A percentile compares a stretch with the other conserved stretches of the same genome.
phyloP scores from a whole-genome alignment of 1,284 basidiomycete species.

The Exsudoporus floridanus region DNA sequence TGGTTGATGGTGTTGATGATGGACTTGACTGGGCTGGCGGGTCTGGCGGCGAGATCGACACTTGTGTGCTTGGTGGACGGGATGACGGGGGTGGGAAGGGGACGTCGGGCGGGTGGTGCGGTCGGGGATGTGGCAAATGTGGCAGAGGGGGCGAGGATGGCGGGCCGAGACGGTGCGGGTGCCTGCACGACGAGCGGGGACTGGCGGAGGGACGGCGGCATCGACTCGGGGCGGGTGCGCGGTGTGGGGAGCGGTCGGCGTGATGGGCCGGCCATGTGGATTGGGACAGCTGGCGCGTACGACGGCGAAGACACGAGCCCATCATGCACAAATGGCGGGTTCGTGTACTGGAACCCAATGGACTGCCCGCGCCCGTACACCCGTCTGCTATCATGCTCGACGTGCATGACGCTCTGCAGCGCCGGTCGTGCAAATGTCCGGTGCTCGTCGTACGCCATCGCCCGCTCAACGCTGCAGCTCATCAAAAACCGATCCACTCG shows the following conservation, averaged over 20 bases:
- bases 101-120: slow-evolving; percentile 20
- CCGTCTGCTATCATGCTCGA: slow-evolving; percentile 8
- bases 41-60: slow-evolving; percentile 25
- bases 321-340: slow-evolving; percentile 1
- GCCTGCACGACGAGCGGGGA: slow-evolving; percentile 31
- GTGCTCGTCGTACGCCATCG: slow-evolving; percentile 28
- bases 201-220: slow-evolving; percentile 26
- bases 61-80: slow-evolving; percentile 21
- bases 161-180: slow-evolving; percentile 33
- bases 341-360: slow-evolving; percentile 24
- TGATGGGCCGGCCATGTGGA: slow-evolving; percentile 19
- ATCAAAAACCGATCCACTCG: slow-evolving; percentile 8
- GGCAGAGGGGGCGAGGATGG: slow-evolving; percentile 25
- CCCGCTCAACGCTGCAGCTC: background rate
- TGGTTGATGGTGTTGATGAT: slow-evolving; percentile 4
- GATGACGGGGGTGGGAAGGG: slow-evolving; percentile 27
- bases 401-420: slow-evolving; percentile 9
- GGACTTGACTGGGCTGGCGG: slow-evolving; percentile 22
- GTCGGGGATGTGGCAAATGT: slow-evolving; percentile 22
- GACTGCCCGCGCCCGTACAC: slow-evolving; percentile 14
- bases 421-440: slow-evolving; percentile 8
- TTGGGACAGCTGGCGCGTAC: slow-evolving; percentile 6
- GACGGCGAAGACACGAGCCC: slow-evolving; percentile 5
- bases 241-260: slow-evolving; percentile 33
- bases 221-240: slow-evolving; percentile 33